phyloP scores from a whole-genome alignment of 176 grass and related monocot species.

The Alloteropsis semialata region DNA sequence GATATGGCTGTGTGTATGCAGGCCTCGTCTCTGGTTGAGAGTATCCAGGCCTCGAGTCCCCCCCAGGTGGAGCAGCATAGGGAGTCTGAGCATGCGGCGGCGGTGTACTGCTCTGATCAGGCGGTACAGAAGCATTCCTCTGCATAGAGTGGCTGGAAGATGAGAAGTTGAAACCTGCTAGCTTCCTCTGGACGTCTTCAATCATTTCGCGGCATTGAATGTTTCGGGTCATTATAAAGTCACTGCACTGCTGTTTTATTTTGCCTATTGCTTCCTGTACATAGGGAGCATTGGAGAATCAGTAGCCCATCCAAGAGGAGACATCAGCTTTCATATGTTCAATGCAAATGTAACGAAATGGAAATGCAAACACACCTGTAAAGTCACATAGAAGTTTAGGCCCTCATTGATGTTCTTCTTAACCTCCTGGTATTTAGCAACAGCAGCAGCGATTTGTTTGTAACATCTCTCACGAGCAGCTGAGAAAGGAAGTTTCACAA shows the following conservation, averaged over 20 bases:
- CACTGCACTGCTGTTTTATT: slow-evolving; percentile 92
- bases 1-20: slow-evolving; percentile 59
- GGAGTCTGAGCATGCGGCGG: slow-evolving; percentile 38
- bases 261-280: slow-evolving; percentile 85
- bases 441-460: slow-evolving; percentile 87
- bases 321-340: slow-evolving; percentile 7
- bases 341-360: slow-evolving; percentile 6
- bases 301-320: background rate
- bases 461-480: slow-evolving; percentile 91
- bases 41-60: slow-evolving; percentile 42
- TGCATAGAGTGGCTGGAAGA: slow-evolving; percentile 37
- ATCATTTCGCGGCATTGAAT: slow-evolving; percentile 99
- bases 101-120: slow-evolving; percentile 48
- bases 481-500: slow-evolving; percentile 36
- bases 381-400: slow-evolving; percentile 86
- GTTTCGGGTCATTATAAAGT: slow-evolving; percentile 90
- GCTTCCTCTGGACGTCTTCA: slow-evolving; percentile 84
- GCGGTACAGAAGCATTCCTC: slow-evolving; percentile 49
- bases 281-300: slow-evolving; percentile 20
- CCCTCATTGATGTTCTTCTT: slow-evolving; percentile 96
- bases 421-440: slow-evolving; percentile 84
- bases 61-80: slow-evolving; percentile 36
- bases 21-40: slow-evolving; percentile 58
- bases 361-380: slow-evolving; percentile 61
- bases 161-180: slow-evolving; percentile 89